phyloP scores from a whole-genome alignment of 73 alveolate genomes.

The Blepharisma japonicum region DNA sequence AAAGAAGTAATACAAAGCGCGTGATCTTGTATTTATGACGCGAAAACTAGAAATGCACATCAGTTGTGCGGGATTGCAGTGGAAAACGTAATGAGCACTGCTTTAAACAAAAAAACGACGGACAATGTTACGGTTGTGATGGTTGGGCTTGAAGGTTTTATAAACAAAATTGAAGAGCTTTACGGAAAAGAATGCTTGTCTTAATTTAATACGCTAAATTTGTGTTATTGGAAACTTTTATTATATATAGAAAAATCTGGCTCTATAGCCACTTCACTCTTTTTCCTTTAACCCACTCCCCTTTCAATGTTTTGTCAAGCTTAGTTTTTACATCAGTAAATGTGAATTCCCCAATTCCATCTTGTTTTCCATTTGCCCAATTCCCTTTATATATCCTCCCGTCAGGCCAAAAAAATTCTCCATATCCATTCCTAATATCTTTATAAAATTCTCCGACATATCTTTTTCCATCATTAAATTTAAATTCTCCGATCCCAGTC shows the following conservation, averaged over 20 bases:
- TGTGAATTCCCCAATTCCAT: neutral
- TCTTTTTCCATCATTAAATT: slow-evolving; percentile 27
- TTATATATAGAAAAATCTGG: too few relatives aligned
- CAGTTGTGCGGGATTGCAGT: slow-evolving; percentile 89
- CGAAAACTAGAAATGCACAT: slow-evolving; percentile 66
- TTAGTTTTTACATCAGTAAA: too few relatives aligned
- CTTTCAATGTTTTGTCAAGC: too few relatives aligned
- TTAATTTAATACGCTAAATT: too few relatives aligned
- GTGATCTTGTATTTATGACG: slow-evolving; percentile 46
- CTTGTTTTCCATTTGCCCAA: neutral
- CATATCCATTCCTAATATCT: slow-evolving; percentile 19
- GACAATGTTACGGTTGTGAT: slow-evolving; percentile 70
- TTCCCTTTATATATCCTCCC: slow-evolving; percentile 4
- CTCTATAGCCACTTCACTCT: too few relatives aligned
- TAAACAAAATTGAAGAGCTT: slow-evolving; percentile 10
- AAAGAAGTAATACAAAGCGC: slow-evolving; percentile 71
- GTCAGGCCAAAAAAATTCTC: neutral
- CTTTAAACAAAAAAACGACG: slow-evolving; percentile 75
- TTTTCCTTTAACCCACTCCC: slow-evolving; percentile 15
- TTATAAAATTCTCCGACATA: neutral
- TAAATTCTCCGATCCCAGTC: slow-evolving; percentile 29
- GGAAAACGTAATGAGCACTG: slow-evolving; percentile 84
- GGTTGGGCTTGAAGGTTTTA: slow-evolving; percentile 52
- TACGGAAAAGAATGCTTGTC: too few relatives aligned
- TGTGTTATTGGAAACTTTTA: too few relatives aligned